These are phyloP conservation scores for Rhizoclosmatium globosum DNA, from an alignment of 192 early-diverging fungal genomes.

Conservation along the genomic window DNA sequence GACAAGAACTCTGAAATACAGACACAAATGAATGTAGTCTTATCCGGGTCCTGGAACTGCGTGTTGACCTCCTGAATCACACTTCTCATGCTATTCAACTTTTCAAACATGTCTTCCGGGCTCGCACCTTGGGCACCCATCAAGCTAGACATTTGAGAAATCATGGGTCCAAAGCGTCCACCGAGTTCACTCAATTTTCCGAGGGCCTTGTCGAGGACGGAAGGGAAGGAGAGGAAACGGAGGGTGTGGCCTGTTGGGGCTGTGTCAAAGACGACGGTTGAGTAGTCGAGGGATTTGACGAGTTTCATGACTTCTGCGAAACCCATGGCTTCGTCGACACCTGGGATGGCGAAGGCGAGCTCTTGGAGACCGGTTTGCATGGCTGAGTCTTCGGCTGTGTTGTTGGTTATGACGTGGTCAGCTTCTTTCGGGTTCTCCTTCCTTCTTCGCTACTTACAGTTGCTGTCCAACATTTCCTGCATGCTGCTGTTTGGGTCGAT, in stretches of 20 bases:
- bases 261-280: constrained; percentile 98
- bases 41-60: constrained; percentile 99
- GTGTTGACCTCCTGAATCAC: constrained; percentile 98
- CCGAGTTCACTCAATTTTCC: constrained; percentile 94
- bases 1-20: constrained; percentile 99
- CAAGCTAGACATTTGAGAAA: constrained; percentile 80
- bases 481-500: constrained; percentile 98
- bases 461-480: constrained; percentile 95
- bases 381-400: constrained; percentile 53
- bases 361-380: constrained; percentile 79
- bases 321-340: constrained; percentile 99
- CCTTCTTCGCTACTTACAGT: not conserved
- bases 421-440: not conserved
- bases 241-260: constrained; percentile 99
- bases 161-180: constrained; percentile 94
- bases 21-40: constrained; percentile 99
- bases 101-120: constrained; percentile 94
- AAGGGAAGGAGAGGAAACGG: constrained; percentile 98
- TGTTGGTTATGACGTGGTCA: constrained; percentile 26
- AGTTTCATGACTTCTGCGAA: constrained; percentile 99
- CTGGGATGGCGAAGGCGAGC: constrained; percentile 98
- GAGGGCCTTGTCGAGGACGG: constrained; percentile 96
- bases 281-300: constrained; percentile 99
- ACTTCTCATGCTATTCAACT: constrained; percentile 95
- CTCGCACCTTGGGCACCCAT: constrained; percentile 72